Evolutionary conservation across 1,139 yeast genomes (phyloP), one percentile per base, ranked within the genome.

Genomic region (Blastobotrys apis): DNA sequence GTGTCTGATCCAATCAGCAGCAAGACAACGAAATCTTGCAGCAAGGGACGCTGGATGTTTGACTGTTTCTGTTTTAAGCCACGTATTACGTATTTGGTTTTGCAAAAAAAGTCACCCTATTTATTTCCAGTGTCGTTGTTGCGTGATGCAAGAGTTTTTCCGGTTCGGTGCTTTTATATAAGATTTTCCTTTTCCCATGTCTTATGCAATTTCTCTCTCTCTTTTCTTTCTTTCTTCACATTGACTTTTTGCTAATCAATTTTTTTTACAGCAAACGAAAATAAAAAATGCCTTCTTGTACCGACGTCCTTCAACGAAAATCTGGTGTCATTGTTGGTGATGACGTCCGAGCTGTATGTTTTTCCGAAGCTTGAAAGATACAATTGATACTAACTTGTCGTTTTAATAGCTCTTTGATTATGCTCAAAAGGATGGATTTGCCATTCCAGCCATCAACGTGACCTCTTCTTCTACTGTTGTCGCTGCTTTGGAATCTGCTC

Each of bases 301-400:
- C 67, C 63, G 86, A 81, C 65, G 87, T 88, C 69, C 78, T 90
- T 65, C 73, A 78, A 66, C 81, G 88, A 75, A 88, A 92, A 75
- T 66, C 92, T 68, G 99, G 99, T 78, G 99, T 92, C 73, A 87
- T 92, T 72, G 94, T 85, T 74, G 99, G 99, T 66, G 97, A 90
- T 64, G 98, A 92, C 66, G 98, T 94, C 64, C 83, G 84, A 66
- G 60, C 57, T 39, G 30, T 34, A 33, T 17, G 36, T 33, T 33
- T 32, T 32, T 15, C 17, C 15, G 35, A 16, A 15, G 6, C 20
- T 12, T n/a, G 12, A 19, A 21, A 13, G 8, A 32, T 10, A 8
- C 34, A 32, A 13, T 32, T 15, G 10, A 17, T 9, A 32, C 25
- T 21, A 23, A 23, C 29, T 4, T 19, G 13, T 17, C 13, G 10